Evolutionary conservation across 2,329 filamentous ascomycete genomes (phyloP).

Genomic region (Colletotrichum gloeosporioides): DNA sequence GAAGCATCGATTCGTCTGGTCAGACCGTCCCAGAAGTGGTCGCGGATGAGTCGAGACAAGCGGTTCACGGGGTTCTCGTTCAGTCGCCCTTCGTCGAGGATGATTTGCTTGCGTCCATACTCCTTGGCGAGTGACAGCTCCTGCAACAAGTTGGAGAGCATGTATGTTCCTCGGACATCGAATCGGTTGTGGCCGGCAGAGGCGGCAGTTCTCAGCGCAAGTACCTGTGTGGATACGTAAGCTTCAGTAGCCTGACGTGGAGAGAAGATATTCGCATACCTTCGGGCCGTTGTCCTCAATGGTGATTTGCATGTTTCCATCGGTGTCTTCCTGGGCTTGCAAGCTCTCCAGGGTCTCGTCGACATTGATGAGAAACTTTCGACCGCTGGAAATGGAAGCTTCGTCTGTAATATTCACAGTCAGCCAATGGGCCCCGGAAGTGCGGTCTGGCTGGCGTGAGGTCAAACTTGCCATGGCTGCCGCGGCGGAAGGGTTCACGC

Average conservation of each 20-base stretch:
- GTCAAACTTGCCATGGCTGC: constrained; percentile 58
- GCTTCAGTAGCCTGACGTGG: not conserved
- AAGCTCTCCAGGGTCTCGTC: constrained; percentile 82
- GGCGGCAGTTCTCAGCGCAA: constrained; percentile 82
- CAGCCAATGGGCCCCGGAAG: not conserved
- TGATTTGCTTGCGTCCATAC: constrained; percentile 86
- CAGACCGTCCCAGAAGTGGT: constrained; percentile 91
- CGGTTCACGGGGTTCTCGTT: constrained; percentile 96
- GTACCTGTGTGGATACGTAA: constrained; percentile 58
- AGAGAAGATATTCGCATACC: constrained; percentile 48
- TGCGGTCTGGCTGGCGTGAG: not conserved
- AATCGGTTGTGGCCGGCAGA: constrained; percentile 88
- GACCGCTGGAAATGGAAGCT: constrained; percentile 61
- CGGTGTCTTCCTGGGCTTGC: constrained; percentile 86
- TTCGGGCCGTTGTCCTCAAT: constrained; percentile 96
- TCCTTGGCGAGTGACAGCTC: constrained; percentile 93
- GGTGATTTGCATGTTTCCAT: constrained; percentile 95
- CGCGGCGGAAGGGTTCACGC: constrained; percentile 61
- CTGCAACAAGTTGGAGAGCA: constrained; percentile 95
- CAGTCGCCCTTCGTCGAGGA: constrained; percentile 87
- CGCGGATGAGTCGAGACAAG: constrained; percentile 82
- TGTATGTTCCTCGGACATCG: constrained; percentile 94
- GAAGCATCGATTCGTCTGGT: constrained; percentile 90
- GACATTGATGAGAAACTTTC: constrained; percentile 87
- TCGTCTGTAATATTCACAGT: constrained; percentile 66